phyloP scores from a whole-genome alignment of 1,284 basidiomycete genomes.

The Cystobasidium sp. region DNA sequence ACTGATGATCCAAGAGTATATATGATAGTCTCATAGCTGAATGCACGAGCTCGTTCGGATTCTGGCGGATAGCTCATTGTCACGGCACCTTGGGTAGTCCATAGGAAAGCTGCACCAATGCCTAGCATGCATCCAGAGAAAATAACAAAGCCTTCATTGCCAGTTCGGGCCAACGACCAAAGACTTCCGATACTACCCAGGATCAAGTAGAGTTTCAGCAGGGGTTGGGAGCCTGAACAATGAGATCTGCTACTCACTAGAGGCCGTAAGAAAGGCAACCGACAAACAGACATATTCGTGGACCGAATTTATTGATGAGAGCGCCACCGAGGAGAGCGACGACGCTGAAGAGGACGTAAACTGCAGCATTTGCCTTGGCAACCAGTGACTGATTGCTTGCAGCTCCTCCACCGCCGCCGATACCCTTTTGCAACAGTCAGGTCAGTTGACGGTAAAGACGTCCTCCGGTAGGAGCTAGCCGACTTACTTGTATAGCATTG shows the following conservation, averaged over 20 bases:
- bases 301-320: conserved; percentile 11
- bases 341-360: conserved; percentile 4
- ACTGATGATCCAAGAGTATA: neutral
- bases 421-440: neutral
- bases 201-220: neutral
- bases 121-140: conserved; percentile 2
- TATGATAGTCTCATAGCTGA: conserved; percentile 1
- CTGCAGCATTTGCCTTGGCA: conserved; percentile 2
- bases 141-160: conserved; percentile 10
- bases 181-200: conserved; percentile 1
- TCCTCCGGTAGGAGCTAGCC: no score
- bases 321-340: neutral
- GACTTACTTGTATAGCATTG: conserved; percentile 1
- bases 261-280: conserved; percentile 1
- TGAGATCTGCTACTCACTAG: neutral
- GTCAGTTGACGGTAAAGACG: no score
- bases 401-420: conserved; percentile 2
- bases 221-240: neutral
- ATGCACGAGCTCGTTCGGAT: conserved; percentile 1
- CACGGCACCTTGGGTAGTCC: conserved; percentile 2
- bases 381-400: neutral
- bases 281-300: neutral
- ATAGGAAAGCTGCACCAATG: neutral
- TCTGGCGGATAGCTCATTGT: conserved; percentile 1
- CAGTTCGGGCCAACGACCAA: conserved; percentile 7